Evolutionary conservation across 257 asterid species (phyloP).

Genomic region (Marsdenia floribunda): DNA sequence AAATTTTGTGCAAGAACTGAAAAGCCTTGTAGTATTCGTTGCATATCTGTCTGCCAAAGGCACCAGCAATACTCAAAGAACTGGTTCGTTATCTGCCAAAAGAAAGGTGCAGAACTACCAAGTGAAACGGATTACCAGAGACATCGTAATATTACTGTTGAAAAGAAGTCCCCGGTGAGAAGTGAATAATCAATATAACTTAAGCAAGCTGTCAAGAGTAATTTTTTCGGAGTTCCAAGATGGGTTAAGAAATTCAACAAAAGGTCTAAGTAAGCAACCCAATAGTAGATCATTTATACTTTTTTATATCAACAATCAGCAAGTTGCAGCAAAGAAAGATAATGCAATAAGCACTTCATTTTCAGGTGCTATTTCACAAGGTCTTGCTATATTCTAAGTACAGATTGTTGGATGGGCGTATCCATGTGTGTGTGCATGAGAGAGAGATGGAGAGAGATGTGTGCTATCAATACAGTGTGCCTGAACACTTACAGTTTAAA

Average conservation of each 20-base stretch:
- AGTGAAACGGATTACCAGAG: slow-evolving; percentile 12
- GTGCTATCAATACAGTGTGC: background rate
- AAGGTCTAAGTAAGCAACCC: background rate
- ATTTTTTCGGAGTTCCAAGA: background rate
- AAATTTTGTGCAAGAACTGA: slow-evolving; percentile 67
- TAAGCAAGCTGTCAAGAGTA: background rate
- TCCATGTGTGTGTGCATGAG: background rate
- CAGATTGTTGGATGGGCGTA: background rate
- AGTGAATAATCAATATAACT: background rate
- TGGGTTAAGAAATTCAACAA: background rate
- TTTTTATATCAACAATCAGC: background rate
- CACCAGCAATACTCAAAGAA: slow-evolving; percentile 98
- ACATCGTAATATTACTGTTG: background rate
- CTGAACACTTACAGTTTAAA: background rate
- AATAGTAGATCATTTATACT: background rate
- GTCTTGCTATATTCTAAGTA: background rate
- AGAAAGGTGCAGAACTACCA: slow-evolving; percentile 30
- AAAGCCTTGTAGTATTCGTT: slow-evolving; percentile 71
- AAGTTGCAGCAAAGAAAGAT: background rate
- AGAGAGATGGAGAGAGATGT: background rate
- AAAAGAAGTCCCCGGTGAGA: background rate
- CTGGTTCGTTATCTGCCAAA: slow-evolving; percentile 88
- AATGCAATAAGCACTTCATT: background rate
- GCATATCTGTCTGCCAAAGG: slow-evolving; percentile 93
- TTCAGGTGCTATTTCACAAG: background rate